Conservation (phyloP, 805 yeast genomes). For the Candida palmyrensis region DNA sequence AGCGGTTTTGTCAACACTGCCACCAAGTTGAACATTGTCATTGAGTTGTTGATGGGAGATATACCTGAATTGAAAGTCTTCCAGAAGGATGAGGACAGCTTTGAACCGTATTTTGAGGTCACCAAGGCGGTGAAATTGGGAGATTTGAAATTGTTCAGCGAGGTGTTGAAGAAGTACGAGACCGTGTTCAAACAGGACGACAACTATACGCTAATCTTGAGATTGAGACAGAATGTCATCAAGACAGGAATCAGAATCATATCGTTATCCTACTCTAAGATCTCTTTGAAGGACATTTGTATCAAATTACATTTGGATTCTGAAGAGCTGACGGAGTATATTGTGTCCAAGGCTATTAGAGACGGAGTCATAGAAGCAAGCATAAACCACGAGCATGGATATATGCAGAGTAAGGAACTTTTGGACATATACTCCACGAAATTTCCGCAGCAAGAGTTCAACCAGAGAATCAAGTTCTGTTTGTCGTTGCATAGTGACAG, state of each 20-base stretch:
- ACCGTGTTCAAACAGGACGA: slow-evolving; percentile 65
- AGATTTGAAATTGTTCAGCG: slow-evolving; percentile 75
- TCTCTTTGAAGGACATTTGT: slow-evolving; percentile 90
- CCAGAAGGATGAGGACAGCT: slow-evolving; percentile 50
- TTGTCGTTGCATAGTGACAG: slow-evolving; percentile 85
- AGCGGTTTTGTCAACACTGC: slow-evolving; percentile 87
- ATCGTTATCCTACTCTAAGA: slow-evolving; percentile 83
- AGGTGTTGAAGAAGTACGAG: slow-evolving; percentile 61
- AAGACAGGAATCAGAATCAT: slow-evolving; percentile 95
- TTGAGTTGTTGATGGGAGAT: slow-evolving; percentile 94
- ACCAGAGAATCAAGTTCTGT: slow-evolving; percentile 91
- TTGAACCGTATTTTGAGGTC: slow-evolving; percentile 79
- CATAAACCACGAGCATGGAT: slow-evolving; percentile 86
- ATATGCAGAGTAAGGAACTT: slow-evolving; percentile 84
- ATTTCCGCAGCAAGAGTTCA: slow-evolving; percentile 82
- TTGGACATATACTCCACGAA: slow-evolving; percentile 82
- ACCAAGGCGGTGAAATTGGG: slow-evolving; percentile 92
- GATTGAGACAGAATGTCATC: slow-evolving; percentile 94
- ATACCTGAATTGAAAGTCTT: slow-evolving; percentile 86
- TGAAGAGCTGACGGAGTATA: slow-evolving; percentile 94
- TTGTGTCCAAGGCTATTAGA: slow-evolving; percentile 92
- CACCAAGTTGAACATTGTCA: slow-evolving; percentile 78
- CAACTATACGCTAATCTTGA: slow-evolving; percentile 75
- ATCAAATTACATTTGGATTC: slow-evolving; percentile 86
- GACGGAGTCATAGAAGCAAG: slow-evolving; percentile 97